Evolutionary conservation across 441 rosid genomes (phyloP).

Genomic region (Croton laevigatus): DNA sequence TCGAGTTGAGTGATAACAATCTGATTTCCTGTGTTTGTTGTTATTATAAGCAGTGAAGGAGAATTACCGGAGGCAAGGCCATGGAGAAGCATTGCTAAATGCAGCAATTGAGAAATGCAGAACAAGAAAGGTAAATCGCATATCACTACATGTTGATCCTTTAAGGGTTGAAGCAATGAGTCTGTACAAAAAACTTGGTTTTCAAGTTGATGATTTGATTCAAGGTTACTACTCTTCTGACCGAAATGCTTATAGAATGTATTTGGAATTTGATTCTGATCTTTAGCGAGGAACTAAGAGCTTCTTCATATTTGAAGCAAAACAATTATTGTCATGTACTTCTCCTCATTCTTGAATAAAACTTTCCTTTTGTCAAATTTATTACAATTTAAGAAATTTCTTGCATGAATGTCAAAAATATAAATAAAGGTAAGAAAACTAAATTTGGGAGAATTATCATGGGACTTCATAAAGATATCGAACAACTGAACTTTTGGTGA

Average conservation of each 20-base stretch:
- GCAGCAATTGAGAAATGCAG: conserved; percentile 65
- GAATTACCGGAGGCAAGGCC: conserved; percentile 40
- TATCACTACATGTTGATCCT: conserved; percentile 77
- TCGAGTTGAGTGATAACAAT: background rate
- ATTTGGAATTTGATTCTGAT: conserved; percentile 45
- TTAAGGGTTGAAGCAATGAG: conserved; percentile 52
- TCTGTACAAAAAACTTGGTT: conserved; percentile 66
- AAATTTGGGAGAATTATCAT: no score
- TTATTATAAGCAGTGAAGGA: conserved; percentile 54
- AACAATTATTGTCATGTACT: no score
- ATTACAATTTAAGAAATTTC: background rate
- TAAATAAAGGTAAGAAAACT: no score
- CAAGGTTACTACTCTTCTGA: conserved; percentile 64
- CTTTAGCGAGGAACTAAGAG: conserved; percentile 2
- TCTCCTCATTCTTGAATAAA: no score
- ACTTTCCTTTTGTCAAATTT: no score
- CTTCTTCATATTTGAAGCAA: background rate
- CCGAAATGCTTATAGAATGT: conserved; percentile 77
- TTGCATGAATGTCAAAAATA: background rate
- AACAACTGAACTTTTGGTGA: no score
- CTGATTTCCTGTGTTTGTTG: background rate
- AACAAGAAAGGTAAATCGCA: conserved; percentile 45
- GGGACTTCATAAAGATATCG: no score
- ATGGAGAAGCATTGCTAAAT: conserved; percentile 48
- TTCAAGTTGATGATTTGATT: conserved; percentile 55